phyloP scores from a whole-genome alignment of 345 rosid species.

The Microthlaspi erraticum region DNA sequence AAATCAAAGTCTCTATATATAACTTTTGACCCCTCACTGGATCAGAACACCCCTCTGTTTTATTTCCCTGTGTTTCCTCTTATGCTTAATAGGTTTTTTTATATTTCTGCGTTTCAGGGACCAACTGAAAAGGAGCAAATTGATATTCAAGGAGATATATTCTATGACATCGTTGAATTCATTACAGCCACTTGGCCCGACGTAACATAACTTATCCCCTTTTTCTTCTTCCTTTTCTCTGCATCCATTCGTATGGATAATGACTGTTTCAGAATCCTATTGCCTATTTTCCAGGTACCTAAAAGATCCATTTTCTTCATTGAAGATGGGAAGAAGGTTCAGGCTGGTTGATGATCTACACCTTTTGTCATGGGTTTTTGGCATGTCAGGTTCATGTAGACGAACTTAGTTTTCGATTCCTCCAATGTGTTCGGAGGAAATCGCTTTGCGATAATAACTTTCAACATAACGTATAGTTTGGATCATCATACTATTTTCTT shows the following conservation, averaged over 20 bases:
- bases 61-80: background rate
- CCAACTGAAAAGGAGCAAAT: constrained; percentile 98
- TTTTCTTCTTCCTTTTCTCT: background rate
- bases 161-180: constrained; percentile 82
- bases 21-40: background rate
- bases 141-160: constrained; percentile 97
- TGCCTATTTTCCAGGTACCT: constrained; percentile 60
- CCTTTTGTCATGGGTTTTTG: constrained; percentile 23
- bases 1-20: background rate
- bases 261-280: background rate
- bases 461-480: constrained; percentile 34
- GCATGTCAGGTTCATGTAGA: constrained; percentile 35
- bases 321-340: constrained; percentile 91
- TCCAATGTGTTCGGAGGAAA: constrained; percentile 35
- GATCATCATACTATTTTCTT: constrained; percentile 31
- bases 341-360: constrained; percentile 62
- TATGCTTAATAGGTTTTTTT: constrained; percentile 6
- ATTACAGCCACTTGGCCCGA: constrained; percentile 89
- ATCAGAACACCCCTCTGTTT: constrained; percentile 22
- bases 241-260: constrained; percentile 1
- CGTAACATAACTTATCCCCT: constrained; percentile 49
- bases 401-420: constrained; percentile 32
- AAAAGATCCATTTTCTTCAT: constrained; percentile 84
- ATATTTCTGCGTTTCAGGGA: constrained; percentile 56
- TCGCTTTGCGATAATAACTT: constrained; percentile 19